Evolutionary conservation across 2,329 filamentous ascomycete genomes (phyloP).

Genomic region (Rachicladosporium sp.): DNA sequence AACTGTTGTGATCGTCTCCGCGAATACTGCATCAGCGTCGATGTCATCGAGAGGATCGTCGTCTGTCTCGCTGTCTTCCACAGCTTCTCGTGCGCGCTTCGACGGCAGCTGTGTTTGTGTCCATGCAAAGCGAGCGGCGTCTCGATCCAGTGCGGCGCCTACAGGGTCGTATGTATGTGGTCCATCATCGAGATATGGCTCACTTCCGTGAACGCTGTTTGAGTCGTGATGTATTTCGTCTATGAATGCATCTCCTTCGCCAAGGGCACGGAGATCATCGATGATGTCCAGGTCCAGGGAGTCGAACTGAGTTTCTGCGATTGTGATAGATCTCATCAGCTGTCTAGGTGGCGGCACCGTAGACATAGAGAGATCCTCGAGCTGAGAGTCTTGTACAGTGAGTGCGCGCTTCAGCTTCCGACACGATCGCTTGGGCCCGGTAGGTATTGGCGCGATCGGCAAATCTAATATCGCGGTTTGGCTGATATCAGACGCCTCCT

Average conservation of each 20-base stretch:
- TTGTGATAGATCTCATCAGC: too few species aligned
- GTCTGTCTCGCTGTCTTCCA: constrained; percentile 4
- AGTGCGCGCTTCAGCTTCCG: constrained; percentile 6
- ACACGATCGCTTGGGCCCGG: background rate
- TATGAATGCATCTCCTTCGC: too few species aligned
- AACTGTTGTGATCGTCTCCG: constrained; percentile 5
- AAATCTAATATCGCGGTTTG: background rate
- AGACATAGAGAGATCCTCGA: constrained; percentile 5
- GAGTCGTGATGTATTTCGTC: constrained; percentile 1
- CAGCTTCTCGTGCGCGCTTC: background rate
- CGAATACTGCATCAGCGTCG: constrained; percentile 3
- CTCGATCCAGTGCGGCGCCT: constrained; percentile 14
- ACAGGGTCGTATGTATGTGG: constrained; percentile 13
- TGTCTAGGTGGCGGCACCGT: too few species aligned
- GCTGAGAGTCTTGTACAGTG: constrained; percentile 12
- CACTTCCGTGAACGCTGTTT: background rate
- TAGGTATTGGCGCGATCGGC: background rate
- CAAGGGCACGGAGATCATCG: too few species aligned
- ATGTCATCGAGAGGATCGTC: constrained; percentile 5
- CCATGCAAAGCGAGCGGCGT: constrained; percentile 11
- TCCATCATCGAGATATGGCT: constrained; percentile 3
- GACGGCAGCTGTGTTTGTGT: constrained; percentile 9
- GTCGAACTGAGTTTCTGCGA: too few species aligned
- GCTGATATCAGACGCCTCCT: too few species aligned
- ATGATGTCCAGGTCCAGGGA: too few species aligned